Evolutionary conservation across 2,329 filamentous ascomycete species (phyloP), one percentile per base, ranked within the genome.

Genomic region (Chaetomium strumarium): DNA sequence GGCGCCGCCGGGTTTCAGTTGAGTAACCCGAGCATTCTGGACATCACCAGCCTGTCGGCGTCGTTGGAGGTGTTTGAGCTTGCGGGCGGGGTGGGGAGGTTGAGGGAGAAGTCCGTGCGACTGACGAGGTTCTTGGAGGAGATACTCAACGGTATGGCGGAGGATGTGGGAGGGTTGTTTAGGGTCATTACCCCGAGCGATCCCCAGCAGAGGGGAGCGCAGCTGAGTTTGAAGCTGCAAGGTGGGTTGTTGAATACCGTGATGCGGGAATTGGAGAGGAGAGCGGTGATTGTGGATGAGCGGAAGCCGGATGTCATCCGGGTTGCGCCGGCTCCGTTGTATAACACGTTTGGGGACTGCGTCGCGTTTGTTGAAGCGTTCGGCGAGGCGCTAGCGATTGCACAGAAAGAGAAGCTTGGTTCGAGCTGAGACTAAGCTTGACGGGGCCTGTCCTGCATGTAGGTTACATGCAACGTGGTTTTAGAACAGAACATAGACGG

Each of bases 1-100:
- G 87, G 88, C 17, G 88, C 88, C 1, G 83, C 81, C 10, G 88
- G 87, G 3, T 92, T 85, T 65, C 87, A 91, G 66, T 69, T 91
- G 36, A 86, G 82, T 40, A 92, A 92, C 62, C 86, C 87, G 0
- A 85, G 80, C 30, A 82, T 86, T 14, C 70, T 90, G n/a, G 86
- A 90, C 63, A 80, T 87, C 57, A 87, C 83, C 12, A 81, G 84
- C 30, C 74, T 91, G 11, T 71, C 79, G 45, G 84, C 86, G 1
- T 86, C 81, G 7, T 71, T 91, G 2, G 81, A 85, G 58, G 71
- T 91, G n/a, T 91, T 90, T 68, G 75, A 77, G 40, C 72, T 79
- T 52, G 85, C 86, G 0, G 77, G 76, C 3, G 72, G 72, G 14
- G 85, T 90, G 72, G 63, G 68, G 7, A 73, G 73, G 2, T 65